These are phyloP conservation scores for Cryptococcus sp. DNA, from an alignment of 1,284 basidiomycete species.

Conservation along the genomic window DNA sequence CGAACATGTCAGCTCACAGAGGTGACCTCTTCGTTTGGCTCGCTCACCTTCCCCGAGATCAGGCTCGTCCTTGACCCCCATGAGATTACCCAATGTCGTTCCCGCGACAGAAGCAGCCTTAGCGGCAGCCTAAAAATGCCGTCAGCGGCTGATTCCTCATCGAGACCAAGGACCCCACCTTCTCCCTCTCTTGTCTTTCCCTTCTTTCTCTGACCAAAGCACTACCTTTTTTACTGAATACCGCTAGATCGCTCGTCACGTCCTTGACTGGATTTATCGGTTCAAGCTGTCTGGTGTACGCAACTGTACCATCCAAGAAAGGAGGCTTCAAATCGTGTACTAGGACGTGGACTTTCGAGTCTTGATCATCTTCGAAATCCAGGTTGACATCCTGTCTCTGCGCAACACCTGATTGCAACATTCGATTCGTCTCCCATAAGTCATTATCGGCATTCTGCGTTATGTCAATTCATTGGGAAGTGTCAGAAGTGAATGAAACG, in stretches of 20 bases:
- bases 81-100: conserved; percentile 89
- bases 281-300: conserved; percentile 94
- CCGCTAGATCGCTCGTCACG: conserved; percentile 86
- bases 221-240: conserved; percentile 94
- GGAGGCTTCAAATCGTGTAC: conserved; percentile 97
- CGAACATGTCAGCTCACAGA: not conserved
- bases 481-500: not conserved
- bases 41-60: conserved; percentile 38
- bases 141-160: not conserved
- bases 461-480: conserved; percentile 1
- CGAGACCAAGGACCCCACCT: conserved; percentile 44
- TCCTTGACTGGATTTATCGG: conserved; percentile 97
- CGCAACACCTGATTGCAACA: conserved; percentile 91
- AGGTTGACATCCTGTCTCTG: conserved; percentile 77
- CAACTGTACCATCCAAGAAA: conserved; percentile 92
- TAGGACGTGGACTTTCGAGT: conserved; percentile 93
- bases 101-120: conserved; percentile 90
- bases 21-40: not conserved
- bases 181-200: conserved; percentile 92
- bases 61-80: conserved; percentile 94
- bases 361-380: conserved; percentile 88
- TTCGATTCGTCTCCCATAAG: conserved; percentile 95
- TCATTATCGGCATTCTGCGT: conserved; percentile 91
- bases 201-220: conserved; percentile 88
- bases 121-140: conserved; percentile 62